Evolutionary conservation across 306 rosid genomes (phyloP).

Genomic region (Cucumis hystrix): DNA sequence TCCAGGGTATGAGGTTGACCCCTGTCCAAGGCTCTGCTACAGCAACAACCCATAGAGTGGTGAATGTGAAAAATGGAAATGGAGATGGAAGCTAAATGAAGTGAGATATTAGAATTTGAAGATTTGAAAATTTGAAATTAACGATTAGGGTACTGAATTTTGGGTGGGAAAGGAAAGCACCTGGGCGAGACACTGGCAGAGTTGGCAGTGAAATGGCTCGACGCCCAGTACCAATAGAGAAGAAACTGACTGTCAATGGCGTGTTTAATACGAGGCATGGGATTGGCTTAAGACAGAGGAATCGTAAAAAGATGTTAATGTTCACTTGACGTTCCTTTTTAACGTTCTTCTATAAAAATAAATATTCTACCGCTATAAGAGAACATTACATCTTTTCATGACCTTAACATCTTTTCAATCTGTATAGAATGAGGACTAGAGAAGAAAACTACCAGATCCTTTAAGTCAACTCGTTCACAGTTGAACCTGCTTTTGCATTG

Average conservation of each 20-base stretch:
- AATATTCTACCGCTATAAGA: background rate
- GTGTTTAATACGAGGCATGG: background rate
- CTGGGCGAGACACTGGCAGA: background rate
- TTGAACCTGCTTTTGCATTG: background rate
- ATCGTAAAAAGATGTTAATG: background rate
- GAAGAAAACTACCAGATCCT: background rate
- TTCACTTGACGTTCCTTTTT: background rate
- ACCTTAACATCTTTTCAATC: background rate
- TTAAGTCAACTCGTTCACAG: background rate
- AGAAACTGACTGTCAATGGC: conserved; percentile 3
- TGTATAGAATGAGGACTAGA: background rate
- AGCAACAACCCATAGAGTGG: conserved; percentile 74
- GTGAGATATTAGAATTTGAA: conserved; percentile 5
- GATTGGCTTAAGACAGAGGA: background rate
- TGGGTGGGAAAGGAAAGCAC: background rate
- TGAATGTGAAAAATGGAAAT: conserved; percentile 9
- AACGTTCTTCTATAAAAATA: background rate
- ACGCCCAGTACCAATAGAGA: conserved; percentile 1
- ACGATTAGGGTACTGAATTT: background rate
- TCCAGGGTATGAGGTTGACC: background rate
- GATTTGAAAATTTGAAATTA: conserved; percentile 12
- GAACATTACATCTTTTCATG: background rate
- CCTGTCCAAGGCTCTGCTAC: conserved; percentile 28
- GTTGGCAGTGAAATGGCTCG: conserved; percentile 7
- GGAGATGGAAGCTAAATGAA: conserved; percentile 6